Conservation (phyloP, 805 yeast species). For the Teunomyces aglyptinius region DNA sequence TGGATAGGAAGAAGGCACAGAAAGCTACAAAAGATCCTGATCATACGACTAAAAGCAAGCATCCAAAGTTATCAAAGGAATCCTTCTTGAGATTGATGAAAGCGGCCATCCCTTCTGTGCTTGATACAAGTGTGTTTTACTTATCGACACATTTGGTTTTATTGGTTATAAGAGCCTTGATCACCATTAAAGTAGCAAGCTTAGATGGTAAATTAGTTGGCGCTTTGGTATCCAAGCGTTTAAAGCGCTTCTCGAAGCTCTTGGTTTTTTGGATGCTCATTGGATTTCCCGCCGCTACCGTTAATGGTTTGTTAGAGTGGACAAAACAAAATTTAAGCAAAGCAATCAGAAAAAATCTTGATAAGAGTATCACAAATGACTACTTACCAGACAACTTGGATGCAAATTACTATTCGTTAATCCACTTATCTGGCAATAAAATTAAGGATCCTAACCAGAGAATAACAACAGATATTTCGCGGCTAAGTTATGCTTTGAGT, state of each 20-base stretch:
- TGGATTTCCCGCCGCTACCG: conserved; percentile 82
- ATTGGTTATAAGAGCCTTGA: conserved; percentile 63
- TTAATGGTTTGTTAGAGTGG: conserved; percentile 67
- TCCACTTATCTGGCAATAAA: conserved; percentile 51
- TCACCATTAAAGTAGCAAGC: conserved; percentile 80
- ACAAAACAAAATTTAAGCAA: conserved; percentile 57
- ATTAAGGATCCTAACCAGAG: conserved; percentile 80
- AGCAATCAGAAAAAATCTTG: conserved; percentile 61
- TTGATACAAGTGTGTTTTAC: conserved; percentile 29
- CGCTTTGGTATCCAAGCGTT: conserved; percentile 68
- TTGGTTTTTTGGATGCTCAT: conserved; percentile 75
- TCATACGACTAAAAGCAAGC: conserved; percentile 4
- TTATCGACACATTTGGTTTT: conserved; percentile 56
- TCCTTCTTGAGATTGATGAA: conserved; percentile 28
- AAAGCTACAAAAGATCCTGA: conserved; percentile 5
- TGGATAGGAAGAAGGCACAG: not conserved
- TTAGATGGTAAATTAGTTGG: conserved; percentile 86
- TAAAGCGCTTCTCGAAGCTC: conserved; percentile 59
- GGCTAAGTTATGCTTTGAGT: conserved; percentile 69
- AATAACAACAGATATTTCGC: conserved; percentile 74
- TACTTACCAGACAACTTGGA: conserved; percentile 69
- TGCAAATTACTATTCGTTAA: conserved; percentile 71
- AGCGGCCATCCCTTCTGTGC: conserved; percentile 34
- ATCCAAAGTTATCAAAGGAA: conserved; percentile 28
- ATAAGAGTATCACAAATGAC: conserved; percentile 59